Conservation (phyloP, 2,329 filamentous ascomycete genomes). For the Colletotrichum sp. region DNA sequence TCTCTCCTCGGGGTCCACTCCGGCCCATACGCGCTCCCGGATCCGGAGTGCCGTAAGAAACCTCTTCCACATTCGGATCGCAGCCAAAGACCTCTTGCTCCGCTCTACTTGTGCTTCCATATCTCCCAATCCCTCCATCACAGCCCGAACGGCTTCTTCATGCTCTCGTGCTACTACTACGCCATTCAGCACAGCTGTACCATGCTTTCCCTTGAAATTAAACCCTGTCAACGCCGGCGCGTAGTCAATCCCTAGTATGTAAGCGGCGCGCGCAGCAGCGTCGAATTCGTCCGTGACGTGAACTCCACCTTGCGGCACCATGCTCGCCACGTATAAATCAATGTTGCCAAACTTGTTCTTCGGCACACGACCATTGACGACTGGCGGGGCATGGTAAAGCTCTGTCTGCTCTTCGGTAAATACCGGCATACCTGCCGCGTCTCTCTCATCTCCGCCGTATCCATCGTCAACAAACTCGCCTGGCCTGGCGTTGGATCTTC, state of each 20-base stretch:
- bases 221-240: slow-evolving; percentile 92
- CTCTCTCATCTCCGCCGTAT: slow-evolving; percentile 47
- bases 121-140: slow-evolving; percentile 71
- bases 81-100: slow-evolving; percentile 75
- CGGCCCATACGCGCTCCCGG: slow-evolving; percentile 71
- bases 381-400: slow-evolving; percentile 75
- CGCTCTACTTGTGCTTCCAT: slow-evolving; percentile 68
- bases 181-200: slow-evolving; percentile 82
- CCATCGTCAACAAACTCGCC: slow-evolving; percentile 38
- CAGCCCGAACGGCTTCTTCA: slow-evolving; percentile 72
- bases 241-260: slow-evolving; percentile 80
- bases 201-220: slow-evolving; percentile 82
- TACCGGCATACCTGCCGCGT: slow-evolving; percentile 58
- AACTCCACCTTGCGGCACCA: slow-evolving; percentile 83
- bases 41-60: slow-evolving; percentile 82
- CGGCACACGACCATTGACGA: slow-evolving; percentile 77
- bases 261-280: slow-evolving; percentile 73
- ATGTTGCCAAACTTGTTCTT: slow-evolving; percentile 95
- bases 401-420: slow-evolving; percentile 72
- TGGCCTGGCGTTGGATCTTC: slow-evolving; percentile 40
- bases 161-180: slow-evolving; percentile 77
- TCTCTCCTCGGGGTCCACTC: slow-evolving; percentile 54
- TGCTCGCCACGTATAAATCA: slow-evolving; percentile 88
- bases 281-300: slow-evolving; percentile 63
- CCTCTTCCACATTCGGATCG: slow-evolving; percentile 68